Evolutionary conservation across 176 grass and related monocot genomes (phyloP).

Genomic region (Triticum aestivum): DNA sequence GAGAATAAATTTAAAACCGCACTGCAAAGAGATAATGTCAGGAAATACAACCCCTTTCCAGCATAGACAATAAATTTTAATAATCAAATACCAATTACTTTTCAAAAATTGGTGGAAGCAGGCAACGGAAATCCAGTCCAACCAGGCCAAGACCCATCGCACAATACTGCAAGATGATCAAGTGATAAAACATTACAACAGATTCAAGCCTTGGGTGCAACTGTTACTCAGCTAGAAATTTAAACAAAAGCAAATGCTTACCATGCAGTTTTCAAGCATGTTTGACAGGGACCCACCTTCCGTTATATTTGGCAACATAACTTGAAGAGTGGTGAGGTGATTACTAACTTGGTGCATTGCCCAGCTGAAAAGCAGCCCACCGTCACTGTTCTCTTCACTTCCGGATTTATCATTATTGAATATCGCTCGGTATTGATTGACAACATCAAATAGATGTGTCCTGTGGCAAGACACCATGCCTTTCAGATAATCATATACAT

Average conservation of each 20-base stretch:
- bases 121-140: slow-evolving; percentile 88
- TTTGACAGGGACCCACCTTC: slow-evolving; percentile 90
- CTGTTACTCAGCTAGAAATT: neutral
- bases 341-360: slow-evolving; percentile 94
- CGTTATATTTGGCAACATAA: slow-evolving; percentile 92
- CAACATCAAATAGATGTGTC: slow-evolving; percentile 92
- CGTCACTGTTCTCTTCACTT: slow-evolving; percentile 83
- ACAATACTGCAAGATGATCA: slow-evolving; percentile 80
- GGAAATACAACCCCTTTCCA: slow-evolving; percentile 1
- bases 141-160: slow-evolving; percentile 97
- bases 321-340: slow-evolving; percentile 77
- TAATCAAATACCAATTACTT: slow-evolving; percentile 54
- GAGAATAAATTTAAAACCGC: slow-evolving; percentile 89
- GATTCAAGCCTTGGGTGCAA: neutral
- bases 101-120: slow-evolving; percentile 97
- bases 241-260: slow-evolving; percentile 41
- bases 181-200: slow-evolving; percentile 9
- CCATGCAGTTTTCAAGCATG: slow-evolving; percentile 94
- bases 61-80: neutral
- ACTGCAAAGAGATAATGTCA: slow-evolving; percentile 53
- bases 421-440: slow-evolving; percentile 96
- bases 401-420: slow-evolving; percentile 99
- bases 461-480: slow-evolving; percentile 88
- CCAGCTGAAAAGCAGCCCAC: slow-evolving; percentile 95
- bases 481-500: slow-evolving; percentile 88